These are phyloP conservation scores for Arctium minus DNA, from an alignment of 129 eudicot species.

Conservation along the genomic window DNA sequence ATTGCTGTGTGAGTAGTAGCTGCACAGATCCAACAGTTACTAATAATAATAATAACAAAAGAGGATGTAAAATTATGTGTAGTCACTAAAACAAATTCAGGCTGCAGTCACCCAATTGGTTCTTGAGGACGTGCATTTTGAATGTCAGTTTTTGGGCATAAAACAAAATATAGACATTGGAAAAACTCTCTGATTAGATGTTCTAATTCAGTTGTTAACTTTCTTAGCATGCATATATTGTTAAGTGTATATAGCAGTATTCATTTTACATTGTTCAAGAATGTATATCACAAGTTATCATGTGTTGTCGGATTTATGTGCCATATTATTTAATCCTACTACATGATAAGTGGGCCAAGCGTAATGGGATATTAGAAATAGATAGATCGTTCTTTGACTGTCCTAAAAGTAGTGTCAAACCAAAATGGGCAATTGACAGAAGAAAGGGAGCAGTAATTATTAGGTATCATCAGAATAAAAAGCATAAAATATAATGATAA, in stretches of 20 bases:
- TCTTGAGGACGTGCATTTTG: not conserved
- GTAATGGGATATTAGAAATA: not conserved
- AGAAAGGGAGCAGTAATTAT: not conserved
- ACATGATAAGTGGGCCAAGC: not conserved
- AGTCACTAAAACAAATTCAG: not conserved
- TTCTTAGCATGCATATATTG: too few species aligned
- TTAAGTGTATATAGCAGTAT: too few species aligned
- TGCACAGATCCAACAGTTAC: conserved; percentile 12
- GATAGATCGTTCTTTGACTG: not conserved
- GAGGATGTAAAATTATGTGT: not conserved
- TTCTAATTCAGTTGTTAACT: not conserved
- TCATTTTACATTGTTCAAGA: not conserved
- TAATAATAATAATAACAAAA: not conserved
- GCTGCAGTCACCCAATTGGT: not conserved
- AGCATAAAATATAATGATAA: not conserved
- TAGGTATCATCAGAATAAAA: not conserved
- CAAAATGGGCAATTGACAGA: not conserved
- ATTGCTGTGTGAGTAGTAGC: conserved; percentile 76
- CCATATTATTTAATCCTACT: not conserved
- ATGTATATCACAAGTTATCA: not conserved
- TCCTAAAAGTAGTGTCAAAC: not conserved
- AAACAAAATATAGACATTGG: not conserved
- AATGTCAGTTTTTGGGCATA: not conserved
- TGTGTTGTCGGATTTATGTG: not conserved
- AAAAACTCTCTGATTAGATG: not conserved